Evolutionary conservation across 148 eudicot genomes (phyloP).

Genomic region (Rhododendron vialii): DNA sequence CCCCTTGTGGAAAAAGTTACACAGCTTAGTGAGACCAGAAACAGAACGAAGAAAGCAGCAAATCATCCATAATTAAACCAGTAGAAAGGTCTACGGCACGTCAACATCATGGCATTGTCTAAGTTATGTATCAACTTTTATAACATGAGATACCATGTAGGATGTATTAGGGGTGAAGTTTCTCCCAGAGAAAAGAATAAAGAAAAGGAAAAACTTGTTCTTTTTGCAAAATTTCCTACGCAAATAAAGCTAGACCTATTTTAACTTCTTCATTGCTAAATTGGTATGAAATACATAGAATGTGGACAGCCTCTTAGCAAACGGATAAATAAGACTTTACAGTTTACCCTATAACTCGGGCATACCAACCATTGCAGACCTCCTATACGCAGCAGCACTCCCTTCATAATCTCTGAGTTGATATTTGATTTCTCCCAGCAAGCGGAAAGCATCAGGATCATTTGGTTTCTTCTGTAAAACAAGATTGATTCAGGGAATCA

Average conservation of each 20-base stretch:
- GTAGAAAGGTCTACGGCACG: not conserved
- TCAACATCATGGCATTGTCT: not conserved
- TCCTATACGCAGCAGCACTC: constrained; percentile 78
- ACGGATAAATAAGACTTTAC: not conserved
- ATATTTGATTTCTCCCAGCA: constrained; percentile 86
- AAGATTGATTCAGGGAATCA: constrained; percentile 9
- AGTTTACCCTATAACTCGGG: constrained; percentile 1
- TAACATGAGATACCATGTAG: not conserved
- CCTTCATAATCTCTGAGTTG: constrained; percentile 86
- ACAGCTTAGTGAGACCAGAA: not conserved
- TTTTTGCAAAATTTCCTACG: not conserved
- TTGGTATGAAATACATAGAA: not conserved
- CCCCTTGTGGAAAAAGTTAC: not conserved
- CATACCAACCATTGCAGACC: constrained; percentile 59
- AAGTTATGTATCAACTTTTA: not conserved
- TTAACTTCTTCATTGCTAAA: not conserved
- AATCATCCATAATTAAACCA: not conserved
- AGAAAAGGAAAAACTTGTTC: not conserved
- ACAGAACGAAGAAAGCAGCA: not conserved
- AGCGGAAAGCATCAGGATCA: constrained; percentile 83
- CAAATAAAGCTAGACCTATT: not conserved
- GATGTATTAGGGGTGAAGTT: not conserved
- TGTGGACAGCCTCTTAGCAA: not conserved
- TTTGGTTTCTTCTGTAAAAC: constrained; percentile 62
- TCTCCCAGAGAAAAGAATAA: not conserved